Percentiles rank a stretch among this genome's conserved stretches.
phyloP scores from a whole-genome alignment of 1,284 basidiomycete genomes.

The Apiotrichum porosum region DNA sequence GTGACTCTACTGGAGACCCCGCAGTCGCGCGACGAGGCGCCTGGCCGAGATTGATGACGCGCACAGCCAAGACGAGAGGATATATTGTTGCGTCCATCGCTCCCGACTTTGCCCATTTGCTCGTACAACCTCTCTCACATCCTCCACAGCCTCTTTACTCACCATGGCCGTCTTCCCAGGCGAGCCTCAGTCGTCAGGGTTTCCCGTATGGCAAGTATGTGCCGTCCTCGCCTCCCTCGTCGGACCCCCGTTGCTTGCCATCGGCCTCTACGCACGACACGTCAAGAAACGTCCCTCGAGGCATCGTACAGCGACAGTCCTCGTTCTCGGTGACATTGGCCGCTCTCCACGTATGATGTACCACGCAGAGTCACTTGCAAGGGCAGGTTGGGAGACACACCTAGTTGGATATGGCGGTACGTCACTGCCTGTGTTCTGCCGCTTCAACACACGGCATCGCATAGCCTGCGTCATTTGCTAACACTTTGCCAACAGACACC shows the following conservation, averaged over 20 bases:
- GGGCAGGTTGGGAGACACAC: conserved; percentile 70
- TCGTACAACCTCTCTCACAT: background rate
- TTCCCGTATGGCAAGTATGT: background rate
- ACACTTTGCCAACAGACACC: conserved; percentile 56
- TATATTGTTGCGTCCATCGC: no score
- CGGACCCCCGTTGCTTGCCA: conserved; percentile 4
- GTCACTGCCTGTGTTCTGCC: no score
- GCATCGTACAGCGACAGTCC: conserved; percentile 63
- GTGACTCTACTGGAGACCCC: no score
- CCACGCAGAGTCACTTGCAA: conserved; percentile 86
- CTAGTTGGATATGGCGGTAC: conserved; percentile 82
- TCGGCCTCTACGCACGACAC: conserved; percentile 6
- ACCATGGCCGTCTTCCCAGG: background rate
- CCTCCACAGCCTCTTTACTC: background rate
- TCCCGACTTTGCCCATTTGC: no score
- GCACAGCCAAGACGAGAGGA: no score
- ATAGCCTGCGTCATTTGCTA: background rate
- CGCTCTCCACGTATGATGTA: conserved; percentile 98
- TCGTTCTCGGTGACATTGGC: conserved; percentile 94
- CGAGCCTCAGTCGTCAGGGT: background rate
- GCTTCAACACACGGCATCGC: background rate
- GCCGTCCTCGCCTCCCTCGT: background rate
- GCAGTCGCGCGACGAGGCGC: no score
- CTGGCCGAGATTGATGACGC: no score
- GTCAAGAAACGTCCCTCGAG: conserved; percentile 18